These are phyloP conservation scores for Russula vinacea DNA, from an alignment of 768 basidiomycete genomes.

Conservation along the genomic window DNA sequence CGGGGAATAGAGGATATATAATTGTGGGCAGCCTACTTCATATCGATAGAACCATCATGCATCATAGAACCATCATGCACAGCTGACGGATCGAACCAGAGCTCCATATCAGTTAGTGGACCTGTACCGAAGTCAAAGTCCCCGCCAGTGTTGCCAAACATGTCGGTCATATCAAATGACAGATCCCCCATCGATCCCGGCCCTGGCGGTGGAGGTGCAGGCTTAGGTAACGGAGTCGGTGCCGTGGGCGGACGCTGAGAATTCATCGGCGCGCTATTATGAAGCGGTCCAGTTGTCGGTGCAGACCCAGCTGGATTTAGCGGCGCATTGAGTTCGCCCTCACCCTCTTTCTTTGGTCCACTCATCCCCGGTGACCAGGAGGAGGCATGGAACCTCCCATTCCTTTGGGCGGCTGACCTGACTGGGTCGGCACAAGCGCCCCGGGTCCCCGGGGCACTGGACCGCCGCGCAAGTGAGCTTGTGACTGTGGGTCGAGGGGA, in stretches of 20 bases:
- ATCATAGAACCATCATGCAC: slow-evolving; percentile 14
- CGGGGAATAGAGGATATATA: neutral
- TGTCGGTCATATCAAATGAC: slow-evolving; percentile 19
- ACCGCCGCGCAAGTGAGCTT: slow-evolving; percentile 14
- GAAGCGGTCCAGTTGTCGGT: slow-evolving; percentile 25
- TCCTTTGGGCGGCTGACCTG: slow-evolving; percentile 20
- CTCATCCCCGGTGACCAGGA: slow-evolving; percentile 29
- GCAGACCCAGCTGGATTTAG: slow-evolving; percentile 16
- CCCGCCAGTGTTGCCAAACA: slow-evolving; percentile 13
- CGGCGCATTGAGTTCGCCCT: slow-evolving; percentile 19
- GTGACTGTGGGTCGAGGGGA: slow-evolving; percentile 9
- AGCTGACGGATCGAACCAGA: slow-evolving; percentile 16
- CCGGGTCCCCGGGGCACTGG: slow-evolving; percentile 8
- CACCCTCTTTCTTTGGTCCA: slow-evolving; percentile 28
- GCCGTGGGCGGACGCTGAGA: slow-evolving; percentile 26
- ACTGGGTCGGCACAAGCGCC: slow-evolving; percentile 21
- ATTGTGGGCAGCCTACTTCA: slow-evolving; percentile 6
- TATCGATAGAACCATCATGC: neutral
- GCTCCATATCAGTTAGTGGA: slow-evolving; percentile 9
- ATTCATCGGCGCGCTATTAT: slow-evolving; percentile 12
- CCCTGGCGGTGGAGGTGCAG: slow-evolving; percentile 1
- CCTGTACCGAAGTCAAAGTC: slow-evolving; percentile 18
- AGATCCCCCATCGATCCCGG: slow-evolving; percentile 9
- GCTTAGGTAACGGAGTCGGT: slow-evolving; percentile 9
- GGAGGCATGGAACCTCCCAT: slow-evolving; percentile 31